Evolutionary conservation across 805 yeast genomes (phyloP), one percentile per base, ranked within the genome.

Genomic region (Saturnispora galanensis): DNA sequence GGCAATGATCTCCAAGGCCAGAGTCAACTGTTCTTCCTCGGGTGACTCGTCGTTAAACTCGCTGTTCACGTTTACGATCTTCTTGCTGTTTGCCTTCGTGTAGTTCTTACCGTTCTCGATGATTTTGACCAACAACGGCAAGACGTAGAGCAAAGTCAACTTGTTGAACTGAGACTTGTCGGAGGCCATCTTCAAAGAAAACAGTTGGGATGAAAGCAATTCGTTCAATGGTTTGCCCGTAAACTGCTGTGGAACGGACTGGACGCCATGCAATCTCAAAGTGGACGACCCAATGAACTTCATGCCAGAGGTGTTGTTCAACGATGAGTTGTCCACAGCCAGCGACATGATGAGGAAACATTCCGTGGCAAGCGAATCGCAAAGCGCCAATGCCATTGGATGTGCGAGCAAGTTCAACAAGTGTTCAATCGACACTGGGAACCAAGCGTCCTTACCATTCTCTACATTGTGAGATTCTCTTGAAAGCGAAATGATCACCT

Each of bases 11-110:
- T 85, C 94, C 53, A 89, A 62, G 0, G 90, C 83, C 46, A 90
- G 66, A 41, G 84, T 62, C 41, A 88, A 66, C 54, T 85, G 90
- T 58, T 88, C 97, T 60, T 89, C 96, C 57, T 84, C 88, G n/a
- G 79, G 79, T 52, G 80, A 86, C 59, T 85, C 95, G 45, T 86
- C 90, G 29, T 74, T 74, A 58, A 81, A 84, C 54, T 85, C 94
- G 2, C 80, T 67, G 29, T 79, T 81, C 1, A 71, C 66, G 5
- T 62, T 65, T 41, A 62, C 58, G 9, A 65, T 60, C 55, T 77
- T 79, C 38, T 68, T 69, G 3, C 79, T 67, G 53, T 74, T 76
- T 50, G 67, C 72, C 43, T 74, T 54, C 1, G 83, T 74, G 35
- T 71, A 74, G 1, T 56, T 63, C 46, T 77, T 80, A 47, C 94